These are phyloP conservation scores for Maudiozyma turicensis DNA, from an alignment of 805 yeast species.

Conservation along the genomic window DNA sequence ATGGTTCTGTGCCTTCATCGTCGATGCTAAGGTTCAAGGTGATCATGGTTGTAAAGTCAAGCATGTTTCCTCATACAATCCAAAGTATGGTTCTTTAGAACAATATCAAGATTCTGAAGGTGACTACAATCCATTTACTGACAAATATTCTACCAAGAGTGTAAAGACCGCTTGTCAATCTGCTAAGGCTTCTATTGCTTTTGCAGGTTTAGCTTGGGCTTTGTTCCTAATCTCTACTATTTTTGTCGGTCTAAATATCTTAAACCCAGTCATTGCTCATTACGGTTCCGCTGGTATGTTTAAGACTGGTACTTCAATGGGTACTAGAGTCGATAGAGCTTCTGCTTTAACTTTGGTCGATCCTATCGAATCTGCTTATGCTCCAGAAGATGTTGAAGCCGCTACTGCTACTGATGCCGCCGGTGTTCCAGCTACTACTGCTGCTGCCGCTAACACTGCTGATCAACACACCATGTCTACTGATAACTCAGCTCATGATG, in stretches of 20 bases:
- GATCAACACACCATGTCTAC: constrained; percentile 9
- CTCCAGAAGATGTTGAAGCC: constrained; percentile 5
- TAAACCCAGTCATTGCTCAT: constrained; percentile 17
- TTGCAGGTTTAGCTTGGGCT: constrained; percentile 24
- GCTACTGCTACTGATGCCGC: constrained; percentile 1
- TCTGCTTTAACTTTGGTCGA: constrained; percentile 16
- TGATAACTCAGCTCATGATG: constrained; percentile 2
- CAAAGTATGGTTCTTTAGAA: constrained; percentile 9
- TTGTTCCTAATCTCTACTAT: constrained; percentile 20
- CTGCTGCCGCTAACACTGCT: background rate
- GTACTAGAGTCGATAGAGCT: constrained; percentile 15
- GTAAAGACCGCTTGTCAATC: constrained; percentile 20
- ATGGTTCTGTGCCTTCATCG: constrained; percentile 31
- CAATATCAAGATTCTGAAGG: constrained; percentile 7
- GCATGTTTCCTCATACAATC: constrained; percentile 8
- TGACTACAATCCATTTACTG: constrained; percentile 12
- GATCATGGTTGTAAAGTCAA: constrained; percentile 20
- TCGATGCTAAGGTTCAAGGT: constrained; percentile 26
- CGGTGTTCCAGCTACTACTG: background rate
- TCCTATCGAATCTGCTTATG: constrained; percentile 1
- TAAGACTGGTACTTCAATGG: constrained; percentile 13
- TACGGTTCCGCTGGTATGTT: constrained; percentile 19
- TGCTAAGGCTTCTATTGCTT: constrained; percentile 28
- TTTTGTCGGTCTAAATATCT: constrained; percentile 23
- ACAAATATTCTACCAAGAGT: constrained; percentile 8